Percentiles rank a stretch among this genome's conserved stretches.
Evolutionary conservation across 2,329 filamentous ascomycete genomes (phyloP).

Genomic region (Pyrenophora tritici-repentis): DNA sequence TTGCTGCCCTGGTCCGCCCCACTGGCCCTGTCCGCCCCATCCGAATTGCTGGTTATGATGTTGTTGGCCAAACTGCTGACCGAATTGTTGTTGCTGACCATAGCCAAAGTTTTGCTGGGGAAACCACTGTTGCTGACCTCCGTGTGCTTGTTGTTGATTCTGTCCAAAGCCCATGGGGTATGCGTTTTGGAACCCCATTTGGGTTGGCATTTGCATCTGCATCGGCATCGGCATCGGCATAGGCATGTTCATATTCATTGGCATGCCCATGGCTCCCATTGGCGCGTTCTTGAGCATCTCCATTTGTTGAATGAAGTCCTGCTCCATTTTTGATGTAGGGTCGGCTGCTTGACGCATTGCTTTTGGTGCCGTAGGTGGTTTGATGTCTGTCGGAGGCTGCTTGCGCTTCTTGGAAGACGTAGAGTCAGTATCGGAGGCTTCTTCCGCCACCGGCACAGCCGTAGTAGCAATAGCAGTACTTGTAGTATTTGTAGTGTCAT

Average conservation of each 20-base stretch:
- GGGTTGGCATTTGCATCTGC: constrained; percentile 7
- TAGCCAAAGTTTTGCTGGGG: constrained; percentile 60
- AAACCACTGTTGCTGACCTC: constrained; percentile 26
- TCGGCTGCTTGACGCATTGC: constrained; percentile 62
- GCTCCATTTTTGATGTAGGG: constrained; percentile 45
- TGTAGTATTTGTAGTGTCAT: constrained; percentile 31
- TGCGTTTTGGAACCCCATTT: background rate
- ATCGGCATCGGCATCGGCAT: constrained; percentile 22
- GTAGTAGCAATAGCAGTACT: constrained; percentile 28
- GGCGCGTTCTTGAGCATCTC: constrained; percentile 50
- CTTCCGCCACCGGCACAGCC: constrained; percentile 39
- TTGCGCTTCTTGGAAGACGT: constrained; percentile 73
- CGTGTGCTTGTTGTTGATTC: constrained; percentile 9
- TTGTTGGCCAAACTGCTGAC: constrained; percentile 11
- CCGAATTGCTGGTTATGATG: constrained; percentile 20
- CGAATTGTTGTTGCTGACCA: constrained; percentile 10
- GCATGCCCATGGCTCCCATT: constrained; percentile 40
- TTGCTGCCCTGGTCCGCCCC: constrained; percentile 8
- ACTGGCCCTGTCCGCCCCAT: constrained; percentile 14
- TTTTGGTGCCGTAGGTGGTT: constrained; percentile 52
- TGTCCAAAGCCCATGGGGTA: constrained; percentile 21
- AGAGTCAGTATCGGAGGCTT: constrained; percentile 42
- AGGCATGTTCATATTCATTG: constrained; percentile 35
- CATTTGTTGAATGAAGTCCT: constrained; percentile 54
- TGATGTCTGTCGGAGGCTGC: constrained; percentile 69